A percentile compares a stretch with the other conserved stretches of the same genome.
Conservation (phyloP, 768 basidiomycete species). For the Russula sp. region DNA sequence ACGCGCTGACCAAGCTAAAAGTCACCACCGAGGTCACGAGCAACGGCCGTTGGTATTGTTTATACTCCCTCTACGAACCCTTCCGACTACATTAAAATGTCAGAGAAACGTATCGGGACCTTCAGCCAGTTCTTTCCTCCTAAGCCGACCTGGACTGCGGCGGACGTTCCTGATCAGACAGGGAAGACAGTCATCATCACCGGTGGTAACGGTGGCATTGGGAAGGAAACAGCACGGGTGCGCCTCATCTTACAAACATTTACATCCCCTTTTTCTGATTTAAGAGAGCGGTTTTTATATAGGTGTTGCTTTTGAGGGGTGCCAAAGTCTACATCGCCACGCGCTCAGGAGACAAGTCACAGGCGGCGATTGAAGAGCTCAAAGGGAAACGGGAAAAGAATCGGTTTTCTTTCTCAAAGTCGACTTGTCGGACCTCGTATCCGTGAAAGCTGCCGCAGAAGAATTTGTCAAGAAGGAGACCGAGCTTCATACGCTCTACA, state of each 20-base stretch:
- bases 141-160: conserved; percentile 9
- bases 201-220: conserved; percentile 2
- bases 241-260: not conserved
- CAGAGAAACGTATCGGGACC: not conserved
- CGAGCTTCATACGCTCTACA: conserved; percentile 13
- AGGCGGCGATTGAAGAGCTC: not conserved
- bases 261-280: not conserved
- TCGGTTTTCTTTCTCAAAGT: conserved; percentile 1
- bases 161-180: conserved; percentile 3
- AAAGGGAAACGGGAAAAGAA: conserved; percentile 13
- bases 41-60: no score
- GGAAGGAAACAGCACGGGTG: conserved; percentile 13
- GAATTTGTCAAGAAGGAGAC: conserved; percentile 2
- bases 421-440: conserved; percentile 9
- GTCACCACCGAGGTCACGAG: no score
- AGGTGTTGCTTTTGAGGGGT: conserved; percentile 9
- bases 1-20: no score
- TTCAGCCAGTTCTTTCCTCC: conserved; percentile 9
- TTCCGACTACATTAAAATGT: not conserved
- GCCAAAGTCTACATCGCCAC: conserved; percentile 13
- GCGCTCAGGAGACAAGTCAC: conserved; percentile 1
- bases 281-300: not conserved
- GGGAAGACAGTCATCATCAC: conserved; percentile 11
- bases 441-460: conserved; percentile 8
- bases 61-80: not conserved